Percentiles rank a stretch among this genome's conserved stretches.
phyloP scores from a whole-genome alignment of 1,284 basidiomycete genomes.

The Cystobasidiaceae sp. region DNA sequence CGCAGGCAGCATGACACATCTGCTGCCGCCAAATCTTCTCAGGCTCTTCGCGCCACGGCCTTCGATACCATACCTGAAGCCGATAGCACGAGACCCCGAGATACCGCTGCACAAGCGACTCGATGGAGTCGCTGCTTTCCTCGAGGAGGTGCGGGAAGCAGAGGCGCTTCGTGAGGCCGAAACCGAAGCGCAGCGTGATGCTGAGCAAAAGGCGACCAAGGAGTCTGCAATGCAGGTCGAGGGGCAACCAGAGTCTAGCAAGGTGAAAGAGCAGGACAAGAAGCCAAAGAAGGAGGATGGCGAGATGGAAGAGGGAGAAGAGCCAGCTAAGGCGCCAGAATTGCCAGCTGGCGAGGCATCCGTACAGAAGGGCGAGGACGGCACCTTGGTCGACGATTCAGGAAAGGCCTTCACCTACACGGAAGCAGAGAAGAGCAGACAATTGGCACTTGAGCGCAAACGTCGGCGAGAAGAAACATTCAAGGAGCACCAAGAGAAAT shows the following conservation, averaged over 20 bases:
- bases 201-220: slow-evolving; percentile 45
- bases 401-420: slow-evolving; percentile 15
- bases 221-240: slow-evolving; percentile 1
- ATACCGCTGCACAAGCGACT: slow-evolving; percentile 64
- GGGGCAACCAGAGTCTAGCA: neutral
- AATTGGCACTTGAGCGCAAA: slow-evolving; percentile 25
- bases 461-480: slow-evolving; percentile 31
- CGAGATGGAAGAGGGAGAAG: slow-evolving; percentile 26
- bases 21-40: slow-evolving; percentile 86
- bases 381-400: slow-evolving; percentile 9
- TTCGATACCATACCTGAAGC: slow-evolving; percentile 73
- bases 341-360: slow-evolving; percentile 1
- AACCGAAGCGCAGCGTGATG: slow-evolving; percentile 44
- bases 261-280: too few relatives aligned
- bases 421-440: slow-evolving; percentile 21
- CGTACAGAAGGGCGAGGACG: slow-evolving; percentile 12
- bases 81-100: slow-evolving; percentile 73
- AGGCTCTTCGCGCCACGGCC: slow-evolving; percentile 90
- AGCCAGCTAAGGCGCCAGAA: neutral
- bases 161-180: slow-evolving; percentile 54
- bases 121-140: slow-evolving; percentile 64
- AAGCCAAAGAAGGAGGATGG: neutral
- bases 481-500: slow-evolving; percentile 26
- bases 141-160: slow-evolving; percentile 68
- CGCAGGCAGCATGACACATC: slow-evolving; percentile 40